Evolutionary conservation across 1,284 basidiomycete genomes (phyloP), one percentile per base, ranked within the genome.

Genomic region (Ceratobasidium sp.): DNA sequence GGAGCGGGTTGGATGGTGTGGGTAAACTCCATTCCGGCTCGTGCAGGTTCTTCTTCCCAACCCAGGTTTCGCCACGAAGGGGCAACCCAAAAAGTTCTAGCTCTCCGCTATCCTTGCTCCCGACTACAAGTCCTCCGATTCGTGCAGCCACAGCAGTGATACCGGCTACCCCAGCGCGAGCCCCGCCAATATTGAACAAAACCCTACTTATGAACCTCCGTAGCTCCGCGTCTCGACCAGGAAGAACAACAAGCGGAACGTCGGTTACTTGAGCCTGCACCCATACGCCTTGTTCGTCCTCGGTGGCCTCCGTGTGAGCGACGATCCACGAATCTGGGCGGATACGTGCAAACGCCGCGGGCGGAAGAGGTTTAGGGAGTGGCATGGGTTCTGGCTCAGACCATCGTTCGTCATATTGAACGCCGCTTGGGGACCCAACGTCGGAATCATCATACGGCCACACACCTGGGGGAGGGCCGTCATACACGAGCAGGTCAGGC

Each of bases 311-410:
- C 16, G 70, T 73, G 38, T 73, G 70, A 30, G 70, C 70, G 8
- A 59, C n/a, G 38, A 73, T 44, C 70, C 70, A 73, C 20, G 70
- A 60, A 62, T 73, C 70, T n/a, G 70, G 70, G 20, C 70, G 55
- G 50, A 73, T 73, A 30, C 70, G 70, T 5, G 70, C 70, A 69
- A 48, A 76, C 30, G 74, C 57, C 18, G 14, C 33, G 41, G 66
- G 46, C 16, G 55, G 30, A 48, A 62, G 35, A 41, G 57, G 55
- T 38, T 57, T 44, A 23, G 78, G 44, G 65, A 68, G 64, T 67
- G 65, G 74, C 65, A 66, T 76, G 23, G 74, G 62, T 20, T 67
- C 64, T 10, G 74, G 74, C 35, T 76, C 65, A 2, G 65, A 55
- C 62, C 62, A 76, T 20, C 46, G 23, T 27, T 77, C 59, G 38